These are phyloP conservation scores for Rhododendron simsii DNA, from an alignment of 148 eudicot species.

Conservation along the genomic window DNA sequence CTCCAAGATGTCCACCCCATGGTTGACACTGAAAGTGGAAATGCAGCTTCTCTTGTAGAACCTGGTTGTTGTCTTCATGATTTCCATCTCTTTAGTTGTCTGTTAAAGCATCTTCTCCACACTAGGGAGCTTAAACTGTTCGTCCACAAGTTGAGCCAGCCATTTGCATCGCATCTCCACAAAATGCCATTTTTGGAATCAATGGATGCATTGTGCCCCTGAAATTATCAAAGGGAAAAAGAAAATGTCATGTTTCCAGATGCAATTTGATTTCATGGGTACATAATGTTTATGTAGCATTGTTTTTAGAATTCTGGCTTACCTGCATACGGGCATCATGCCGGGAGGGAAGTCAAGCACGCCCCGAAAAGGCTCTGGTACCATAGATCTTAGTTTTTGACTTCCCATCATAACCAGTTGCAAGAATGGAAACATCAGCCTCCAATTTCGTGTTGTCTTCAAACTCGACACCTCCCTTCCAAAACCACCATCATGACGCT, in stretches of 20 bases:
- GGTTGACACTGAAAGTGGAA: constrained; percentile 84
- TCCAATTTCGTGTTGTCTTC: constrained; percentile 58
- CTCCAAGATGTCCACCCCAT: constrained; percentile 92
- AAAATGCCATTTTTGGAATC: constrained; percentile 89
- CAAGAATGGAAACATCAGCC: constrained; percentile 72
- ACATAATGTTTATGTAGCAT: background rate
- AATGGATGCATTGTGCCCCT: constrained; percentile 87
- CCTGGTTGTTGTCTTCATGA: constrained; percentile 77
- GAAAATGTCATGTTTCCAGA: background rate
- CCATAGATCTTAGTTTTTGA: constrained; percentile 60
- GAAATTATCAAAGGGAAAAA: background rate
- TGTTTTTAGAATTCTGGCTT: background rate
- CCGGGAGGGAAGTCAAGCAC: constrained; percentile 64
- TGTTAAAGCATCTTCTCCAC: constrained; percentile 64
- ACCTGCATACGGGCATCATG: constrained; percentile 80
- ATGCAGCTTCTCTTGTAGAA: constrained; percentile 89
- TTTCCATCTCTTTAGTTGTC: constrained; percentile 53
- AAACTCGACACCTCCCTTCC: constrained; percentile 67
- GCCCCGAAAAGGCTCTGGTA: constrained; percentile 63
- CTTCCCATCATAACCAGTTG: constrained; percentile 87
- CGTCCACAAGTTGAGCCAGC: constrained; percentile 53
- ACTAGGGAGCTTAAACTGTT: constrained; percentile 64
- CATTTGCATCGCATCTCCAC: constrained; percentile 65
- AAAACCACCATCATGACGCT: constrained; percentile 65
- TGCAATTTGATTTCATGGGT: background rate